Evolutionary conservation across 192 early-diverging fungal species (phyloP).

Genomic region (Coemansia sp.): DNA sequence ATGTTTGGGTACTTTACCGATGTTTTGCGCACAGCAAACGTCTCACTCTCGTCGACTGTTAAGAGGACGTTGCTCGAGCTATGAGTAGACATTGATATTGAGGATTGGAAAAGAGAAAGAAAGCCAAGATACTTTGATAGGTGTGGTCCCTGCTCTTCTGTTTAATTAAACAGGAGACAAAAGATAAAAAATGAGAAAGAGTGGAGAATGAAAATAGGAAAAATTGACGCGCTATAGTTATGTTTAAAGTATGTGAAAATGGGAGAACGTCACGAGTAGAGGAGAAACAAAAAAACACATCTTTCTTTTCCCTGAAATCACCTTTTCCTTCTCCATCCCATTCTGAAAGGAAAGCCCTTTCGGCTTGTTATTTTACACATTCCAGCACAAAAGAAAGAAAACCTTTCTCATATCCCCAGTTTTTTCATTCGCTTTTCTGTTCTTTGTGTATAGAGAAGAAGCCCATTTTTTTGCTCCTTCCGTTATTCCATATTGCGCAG

Average conservation of each 20-base stretch:
- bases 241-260: constrained; percentile 15
- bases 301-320: not conserved
- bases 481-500: not conserved
- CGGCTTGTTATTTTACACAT: too few species aligned
- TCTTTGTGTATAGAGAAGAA: not conserved
- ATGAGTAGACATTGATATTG: constrained; percentile 2
- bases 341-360: too few species aligned
- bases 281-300: not conserved
- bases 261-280: constrained; percentile 24
- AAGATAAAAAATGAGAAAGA: not conserved
- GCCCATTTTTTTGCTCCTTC: not conserved
- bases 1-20: constrained; percentile 28
- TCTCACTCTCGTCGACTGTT: constrained; percentile 32
- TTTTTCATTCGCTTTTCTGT: not conserved
- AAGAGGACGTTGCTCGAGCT: constrained; percentile 38
- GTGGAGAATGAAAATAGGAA: not conserved
- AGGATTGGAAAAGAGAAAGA: not conserved
- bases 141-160: not conserved
- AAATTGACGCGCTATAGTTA: constrained; percentile 4
- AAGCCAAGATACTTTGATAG: constrained; percentile 11
- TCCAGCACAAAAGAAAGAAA: not conserved
- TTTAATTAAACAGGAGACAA: not conserved
- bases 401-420: not conserved
- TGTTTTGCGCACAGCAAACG: not conserved
- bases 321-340: too few species aligned